Percentiles rank a stretch among this genome's conserved stretches.
Conservation (phyloP, 1,284 basidiomycete genomes). For the Apiotrichum gamsii region DNA sequence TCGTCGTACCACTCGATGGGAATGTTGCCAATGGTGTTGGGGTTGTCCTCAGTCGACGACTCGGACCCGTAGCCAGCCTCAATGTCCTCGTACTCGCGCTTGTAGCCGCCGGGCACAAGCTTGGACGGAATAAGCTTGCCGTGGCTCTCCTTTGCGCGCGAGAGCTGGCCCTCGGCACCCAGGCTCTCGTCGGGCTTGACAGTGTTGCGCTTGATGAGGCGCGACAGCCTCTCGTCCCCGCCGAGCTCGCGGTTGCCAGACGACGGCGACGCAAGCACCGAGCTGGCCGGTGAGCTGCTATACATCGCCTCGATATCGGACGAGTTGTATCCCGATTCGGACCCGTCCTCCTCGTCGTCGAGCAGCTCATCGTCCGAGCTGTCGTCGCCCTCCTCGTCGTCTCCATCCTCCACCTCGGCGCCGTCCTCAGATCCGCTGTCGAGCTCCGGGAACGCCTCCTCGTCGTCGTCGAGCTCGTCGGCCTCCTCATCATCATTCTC, state of each 20-base stretch:
- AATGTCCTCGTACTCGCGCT: slow-evolving; percentile 86
- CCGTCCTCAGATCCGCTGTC: slow-evolving; percentile 46
- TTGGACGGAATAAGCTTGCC: slow-evolving; percentile 39
- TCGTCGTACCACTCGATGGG: slow-evolving; percentile 99
- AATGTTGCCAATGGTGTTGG: slow-evolving; percentile 90
- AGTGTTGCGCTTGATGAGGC: slow-evolving; percentile 38
- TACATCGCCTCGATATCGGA: slow-evolving; percentile 47
- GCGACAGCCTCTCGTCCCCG: slow-evolving; percentile 27
- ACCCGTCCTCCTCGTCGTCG: slow-evolving; percentile 42
- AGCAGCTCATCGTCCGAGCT: slow-evolving; percentile 36
- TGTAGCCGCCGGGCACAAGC: slow-evolving; percentile 72
- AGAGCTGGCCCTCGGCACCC: slow-evolving; percentile 41
- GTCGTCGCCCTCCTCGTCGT: slow-evolving; percentile 17
- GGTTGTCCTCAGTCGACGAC: slow-evolving; percentile 93
- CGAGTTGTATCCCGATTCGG: slow-evolving; percentile 46
- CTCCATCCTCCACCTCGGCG: slow-evolving; percentile 6
- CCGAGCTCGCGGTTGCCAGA: slow-evolving; percentile 11
- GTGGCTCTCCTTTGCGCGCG: slow-evolving; percentile 39
- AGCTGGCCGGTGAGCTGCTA: slow-evolving; percentile 16
- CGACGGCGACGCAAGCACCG: slow-evolving; percentile 15
- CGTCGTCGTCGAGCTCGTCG: slow-evolving; percentile 28
- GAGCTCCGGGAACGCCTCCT: slow-evolving; percentile 50
- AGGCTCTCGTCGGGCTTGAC: slow-evolving; percentile 43
- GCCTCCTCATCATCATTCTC: slow-evolving; percentile 27
- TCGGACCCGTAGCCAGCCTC: slow-evolving; percentile 96